phyloP scores from a whole-genome alignment of 2,329 filamentous ascomycete genomes.

The Knufia fluminis region DNA sequence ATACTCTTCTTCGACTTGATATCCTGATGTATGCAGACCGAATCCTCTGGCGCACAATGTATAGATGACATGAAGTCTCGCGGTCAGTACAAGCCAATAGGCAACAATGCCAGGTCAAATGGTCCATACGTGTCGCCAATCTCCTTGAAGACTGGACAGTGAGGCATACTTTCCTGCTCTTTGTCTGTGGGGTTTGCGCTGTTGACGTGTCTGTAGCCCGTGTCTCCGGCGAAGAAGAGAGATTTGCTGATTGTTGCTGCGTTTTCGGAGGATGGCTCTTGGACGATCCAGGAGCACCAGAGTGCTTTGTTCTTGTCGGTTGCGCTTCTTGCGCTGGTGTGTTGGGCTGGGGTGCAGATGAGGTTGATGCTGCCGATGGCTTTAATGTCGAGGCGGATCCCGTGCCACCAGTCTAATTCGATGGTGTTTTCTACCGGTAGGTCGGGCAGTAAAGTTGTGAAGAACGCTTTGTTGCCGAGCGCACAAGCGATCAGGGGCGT shows the following conservation, averaged over 20 bases:
- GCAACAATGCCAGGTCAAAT: conserved; percentile 42
- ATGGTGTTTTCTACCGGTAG: conserved; percentile 33
- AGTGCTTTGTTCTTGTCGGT: conserved; percentile 34
- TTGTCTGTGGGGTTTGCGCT: conserved; percentile 22
- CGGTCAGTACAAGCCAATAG: conserved; percentile 42
- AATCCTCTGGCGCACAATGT: conserved; percentile 41
- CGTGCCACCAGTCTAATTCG: conserved; percentile 45
- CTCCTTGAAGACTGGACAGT: conserved; percentile 41
- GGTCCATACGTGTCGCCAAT: conserved; percentile 39
- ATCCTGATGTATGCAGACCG: conserved; percentile 39
- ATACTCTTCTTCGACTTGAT: conserved; percentile 39
- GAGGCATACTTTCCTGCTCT: conserved; percentile 29
- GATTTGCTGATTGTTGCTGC: not conserved
- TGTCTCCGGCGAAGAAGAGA: conserved; percentile 40
- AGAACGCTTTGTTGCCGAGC: conserved; percentile 76
- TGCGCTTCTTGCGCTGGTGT: conserved; percentile 35
- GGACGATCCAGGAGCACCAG: conserved; percentile 42
- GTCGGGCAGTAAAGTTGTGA: conserved; percentile 52
- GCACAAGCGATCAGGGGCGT: conserved; percentile 7
- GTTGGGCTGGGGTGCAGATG: conserved; percentile 41
- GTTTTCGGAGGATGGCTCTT: conserved; percentile 20
- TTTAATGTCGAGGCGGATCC: conserved; percentile 28
- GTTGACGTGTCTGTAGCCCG: conserved; percentile 36
- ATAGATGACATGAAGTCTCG: conserved; percentile 36
- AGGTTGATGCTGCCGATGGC: conserved; percentile 32